These are phyloP conservation scores for Phytophthora brassicae DNA, from an alignment of 352 stramenopile species.

Conservation along the genomic window DNA sequence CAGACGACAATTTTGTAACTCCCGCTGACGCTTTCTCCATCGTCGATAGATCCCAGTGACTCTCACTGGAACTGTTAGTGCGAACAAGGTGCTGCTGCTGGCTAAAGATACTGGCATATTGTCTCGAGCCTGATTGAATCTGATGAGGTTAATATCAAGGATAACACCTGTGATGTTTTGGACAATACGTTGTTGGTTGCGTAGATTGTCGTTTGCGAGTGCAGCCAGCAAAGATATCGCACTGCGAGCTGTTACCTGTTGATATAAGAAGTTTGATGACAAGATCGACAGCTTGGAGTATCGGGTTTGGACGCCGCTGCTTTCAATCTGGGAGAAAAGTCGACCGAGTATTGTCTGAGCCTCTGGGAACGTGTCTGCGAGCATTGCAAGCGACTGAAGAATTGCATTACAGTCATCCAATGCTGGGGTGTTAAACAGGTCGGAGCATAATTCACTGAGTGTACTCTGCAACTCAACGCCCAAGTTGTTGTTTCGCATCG, in stretches of 20 bases:
- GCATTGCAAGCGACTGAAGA: constrained; percentile 35
- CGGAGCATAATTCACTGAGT: constrained; percentile 37
- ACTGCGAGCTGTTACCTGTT: constrained; percentile 25
- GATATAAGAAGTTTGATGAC: constrained; percentile 38
- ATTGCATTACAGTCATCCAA: constrained; percentile 29
- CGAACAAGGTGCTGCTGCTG: constrained; percentile 25
- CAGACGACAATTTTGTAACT: constrained; percentile 35
- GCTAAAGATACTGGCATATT: too few relatives aligned
- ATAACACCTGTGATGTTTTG: constrained; percentile 33
- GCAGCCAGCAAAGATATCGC: constrained; percentile 34
- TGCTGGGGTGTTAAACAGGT: constrained; percentile 25
- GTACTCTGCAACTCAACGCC: constrained; percentile 34
- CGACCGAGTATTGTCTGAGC: constrained; percentile 32
- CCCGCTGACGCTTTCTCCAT: constrained; percentile 44
- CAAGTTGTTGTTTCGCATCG: constrained; percentile 25
- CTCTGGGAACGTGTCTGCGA: constrained; percentile 32
- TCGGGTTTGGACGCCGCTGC: not conserved
- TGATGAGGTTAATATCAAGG: constrained; percentile 13
- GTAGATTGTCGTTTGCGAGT: constrained; percentile 32
- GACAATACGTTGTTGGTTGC: constrained; percentile 51
- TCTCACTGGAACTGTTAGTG: constrained; percentile 35
- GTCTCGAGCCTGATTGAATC: not conserved
- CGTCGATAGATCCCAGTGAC: constrained; percentile 39
- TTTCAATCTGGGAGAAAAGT: constrained; percentile 17
- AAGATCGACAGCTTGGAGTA: constrained; percentile 23